phyloP scores from a whole-genome alignment of 805 yeast species.

The Schwanniomyces yamadae region DNA sequence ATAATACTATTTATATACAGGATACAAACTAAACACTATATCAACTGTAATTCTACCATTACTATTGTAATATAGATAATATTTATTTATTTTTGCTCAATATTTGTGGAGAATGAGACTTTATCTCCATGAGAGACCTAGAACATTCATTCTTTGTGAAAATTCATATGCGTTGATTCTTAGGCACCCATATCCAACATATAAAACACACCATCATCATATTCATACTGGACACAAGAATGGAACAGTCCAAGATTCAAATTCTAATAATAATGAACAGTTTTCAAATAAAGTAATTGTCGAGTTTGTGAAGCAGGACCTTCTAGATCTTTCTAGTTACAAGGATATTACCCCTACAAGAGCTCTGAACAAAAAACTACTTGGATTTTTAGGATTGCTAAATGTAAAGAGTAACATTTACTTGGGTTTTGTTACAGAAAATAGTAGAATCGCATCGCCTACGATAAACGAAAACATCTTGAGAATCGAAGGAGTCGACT shows the following conservation, averaged over 20 bases:
- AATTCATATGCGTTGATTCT: slow-evolving; percentile 59
- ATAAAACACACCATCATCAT: slow-evolving; percentile 22
- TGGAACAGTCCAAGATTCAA: slow-evolving; percentile 6
- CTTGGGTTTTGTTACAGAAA: slow-evolving; percentile 57
- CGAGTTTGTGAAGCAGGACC: slow-evolving; percentile 49
- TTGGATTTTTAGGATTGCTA: slow-evolving; percentile 64
- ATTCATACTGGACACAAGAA: slow-evolving; percentile 18
- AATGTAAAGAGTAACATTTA: slow-evolving; percentile 53
- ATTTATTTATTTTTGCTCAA: too few species aligned
- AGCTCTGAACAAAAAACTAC: slow-evolving; percentile 26
- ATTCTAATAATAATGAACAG: slow-evolving; percentile 14
- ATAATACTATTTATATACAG: slow-evolving; percentile 1
- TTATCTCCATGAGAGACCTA: slow-evolving; percentile 59
- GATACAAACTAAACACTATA: too few species aligned
- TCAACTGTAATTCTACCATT: too few species aligned
- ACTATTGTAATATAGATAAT: too few species aligned
- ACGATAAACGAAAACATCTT: slow-evolving; percentile 52
- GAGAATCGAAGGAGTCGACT: slow-evolving; percentile 59
- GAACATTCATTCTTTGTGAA: slow-evolving; percentile 67
- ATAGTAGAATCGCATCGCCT: slow-evolving; percentile 58
- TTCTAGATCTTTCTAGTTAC: slow-evolving; percentile 39
- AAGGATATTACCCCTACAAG: slow-evolving; percentile 41
- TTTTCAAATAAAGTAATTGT: slow-evolving; percentile 37
- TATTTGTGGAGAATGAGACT: slow-evolving; percentile 55
- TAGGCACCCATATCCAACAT: slow-evolving; percentile 43